Conservation (phyloP, 257 asterid species). For the Fraxinus quadrangulata region DNA sequence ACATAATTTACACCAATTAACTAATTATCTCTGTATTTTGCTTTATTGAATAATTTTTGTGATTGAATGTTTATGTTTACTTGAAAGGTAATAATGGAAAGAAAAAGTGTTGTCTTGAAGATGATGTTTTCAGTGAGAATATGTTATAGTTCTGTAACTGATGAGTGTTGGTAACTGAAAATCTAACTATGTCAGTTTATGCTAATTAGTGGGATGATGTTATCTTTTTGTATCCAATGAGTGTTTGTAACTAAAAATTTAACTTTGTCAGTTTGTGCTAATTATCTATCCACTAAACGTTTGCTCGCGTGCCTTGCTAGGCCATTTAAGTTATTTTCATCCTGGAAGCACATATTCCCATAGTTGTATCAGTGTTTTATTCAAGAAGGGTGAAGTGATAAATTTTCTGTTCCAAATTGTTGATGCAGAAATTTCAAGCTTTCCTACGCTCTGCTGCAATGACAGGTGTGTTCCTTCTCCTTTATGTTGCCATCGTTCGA, state of each 20-base stretch:
- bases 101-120: too few species aligned
- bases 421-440: constrained; percentile 66
- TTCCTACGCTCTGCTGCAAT: constrained; percentile 53
- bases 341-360: background rate
- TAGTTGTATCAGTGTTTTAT: constrained; percentile 10
- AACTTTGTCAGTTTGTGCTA: background rate
- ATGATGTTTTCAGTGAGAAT: too few species aligned
- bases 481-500: background rate
- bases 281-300: background rate
- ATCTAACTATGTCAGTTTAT: too few species aligned
- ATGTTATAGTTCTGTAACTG: too few species aligned
- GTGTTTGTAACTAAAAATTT: too few species aligned
- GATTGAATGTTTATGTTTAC: background rate
- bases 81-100: background rate
- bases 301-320: background rate
- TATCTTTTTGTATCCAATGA: background rate
- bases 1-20: background rate
- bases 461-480: constrained; percentile 52
- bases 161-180: too few species aligned
- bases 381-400: constrained; percentile 14
- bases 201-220: too few species aligned
- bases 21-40: background rate
- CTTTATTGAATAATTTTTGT: background rate
- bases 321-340: background rate
- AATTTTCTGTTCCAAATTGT: constrained; percentile 11